phyloP scores from a whole-genome alignment of 106 monocot genomes.

The Phalaenopsis equestris region DNA sequence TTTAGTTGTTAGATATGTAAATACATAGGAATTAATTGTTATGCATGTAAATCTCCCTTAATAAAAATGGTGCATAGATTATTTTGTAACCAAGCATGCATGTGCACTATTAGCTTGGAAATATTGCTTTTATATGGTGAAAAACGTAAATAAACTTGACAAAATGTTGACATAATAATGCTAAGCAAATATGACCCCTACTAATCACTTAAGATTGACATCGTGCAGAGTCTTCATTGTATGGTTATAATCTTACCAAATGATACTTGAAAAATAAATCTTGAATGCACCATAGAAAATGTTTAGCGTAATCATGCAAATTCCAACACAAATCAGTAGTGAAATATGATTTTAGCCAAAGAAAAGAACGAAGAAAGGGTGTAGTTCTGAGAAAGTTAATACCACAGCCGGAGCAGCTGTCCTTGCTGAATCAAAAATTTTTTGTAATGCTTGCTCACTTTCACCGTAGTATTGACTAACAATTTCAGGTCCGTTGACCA shows the following conservation, averaged over 20 bases:
- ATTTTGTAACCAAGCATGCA: no score
- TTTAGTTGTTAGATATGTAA: no score
- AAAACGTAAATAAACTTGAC: no score
- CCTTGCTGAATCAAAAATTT: slow-evolving; percentile 72
- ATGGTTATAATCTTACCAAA: neutral
- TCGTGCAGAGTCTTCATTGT: neutral
- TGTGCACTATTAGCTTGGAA: no score
- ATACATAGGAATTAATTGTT: no score
- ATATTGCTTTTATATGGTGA: no score
- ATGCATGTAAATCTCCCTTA: no score
- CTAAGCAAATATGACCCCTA: neutral
- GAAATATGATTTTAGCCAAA: neutral
- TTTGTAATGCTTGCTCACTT: slow-evolving; percentile 67
- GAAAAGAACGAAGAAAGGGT: neutral
- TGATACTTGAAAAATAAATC: neutral
- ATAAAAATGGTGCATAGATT: no score
- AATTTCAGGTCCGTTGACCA: slow-evolving; percentile 88
- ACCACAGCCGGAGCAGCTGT: slow-evolving; percentile 86
- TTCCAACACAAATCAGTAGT: neutral
- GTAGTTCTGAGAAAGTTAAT: slow-evolving; percentile 18
- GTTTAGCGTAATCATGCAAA: neutral
- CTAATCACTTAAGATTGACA: neutral
- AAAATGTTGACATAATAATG: no score
- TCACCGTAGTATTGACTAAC: slow-evolving; percentile 92
- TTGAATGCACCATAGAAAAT: neutral